Evolutionary conservation across 306 rosid genomes (phyloP), one percentile per base, ranked within the genome.

Genomic region (Leucaena leucocephala): DNA sequence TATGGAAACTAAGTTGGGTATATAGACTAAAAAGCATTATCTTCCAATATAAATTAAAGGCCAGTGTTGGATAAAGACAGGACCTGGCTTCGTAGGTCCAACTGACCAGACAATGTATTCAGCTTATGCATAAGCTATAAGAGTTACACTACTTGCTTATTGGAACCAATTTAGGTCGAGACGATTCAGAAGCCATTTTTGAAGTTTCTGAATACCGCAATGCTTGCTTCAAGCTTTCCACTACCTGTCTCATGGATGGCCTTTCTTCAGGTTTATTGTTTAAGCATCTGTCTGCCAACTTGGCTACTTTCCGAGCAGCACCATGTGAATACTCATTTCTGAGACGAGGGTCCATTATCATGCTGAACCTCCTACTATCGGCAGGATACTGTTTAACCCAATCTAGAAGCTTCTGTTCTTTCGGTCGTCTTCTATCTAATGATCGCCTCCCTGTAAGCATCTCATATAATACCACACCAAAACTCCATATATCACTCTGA

Each of bases 391-490:
- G 90, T 74, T 83, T 88, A 70, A 91, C 96, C 99, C 98, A 96
- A 4, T 85, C 84, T 62, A 96, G 67, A 64, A 96, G 98, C 86
- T 89, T 96, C 81, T 90, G 97, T 81, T 96, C 92, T 1, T 71
- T 3, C 3, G 89, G 96, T 50, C 82, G 91, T 71, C 74, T 85
- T 78, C 89, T 88, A 68, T 96, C 98, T 79, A 96, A 69, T 35
- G 64, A 85, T 16, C 89, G 85, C 80, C 97, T 90, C 39, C 99
- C 99, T 0, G 98, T 89, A 63, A 96, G 92, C 36, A 96, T 88
- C 89, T 96, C 99, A 64, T 91, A 96, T 5, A 96, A 88, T 21
- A 96, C 99, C 64, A 96, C 99, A 49, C 99, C 99, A 11, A 89
- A 96, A 87, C 91, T 93, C 98, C 98, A 96, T 55, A 90, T 50